Base-by-base conservation (phyloP, 208 protist species). In the Wallacemonas sp. region DNA sequence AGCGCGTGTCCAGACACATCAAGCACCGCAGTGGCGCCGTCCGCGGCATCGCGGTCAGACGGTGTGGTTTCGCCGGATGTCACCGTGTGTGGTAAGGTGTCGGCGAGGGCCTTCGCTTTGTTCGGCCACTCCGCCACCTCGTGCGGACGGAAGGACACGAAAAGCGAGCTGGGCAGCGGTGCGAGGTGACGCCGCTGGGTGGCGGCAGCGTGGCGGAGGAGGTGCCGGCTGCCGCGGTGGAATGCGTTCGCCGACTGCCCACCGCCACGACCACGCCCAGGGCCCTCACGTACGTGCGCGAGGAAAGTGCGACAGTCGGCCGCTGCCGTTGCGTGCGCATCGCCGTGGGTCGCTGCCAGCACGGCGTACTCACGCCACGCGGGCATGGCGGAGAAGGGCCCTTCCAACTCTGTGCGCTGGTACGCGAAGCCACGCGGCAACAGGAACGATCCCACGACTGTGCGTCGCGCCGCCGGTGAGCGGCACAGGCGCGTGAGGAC, bases 1-100 rank as follows among this genome's bases (percentile, higher is more conserved):
- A 88, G 42, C 34, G 58, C 68, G 17, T 34, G 54, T 5, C 69
- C 61, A 9, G 82, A 87, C 46, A 81, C 81, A 68, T 92, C 86
- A 10, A 89, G 63, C 22, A 92, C 42, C 19, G 83, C 68, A 0
- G 80, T 82, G 1, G 70, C 74, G 13, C 73, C n/a, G n/a, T n/a
- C n/a, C n/a, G n/a, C n/a, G n/a, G n/a, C 72, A 24, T 29, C 37
- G 21, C 45, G 45, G 30, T 63, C 58, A 2, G 32, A 42, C 1
- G 61, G 54, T 21, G 69, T 3, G 45, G 6, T 15, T 78, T 50
- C 21, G 70, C 41, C 53, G n/a, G n/a, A n/a, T n/a, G 62, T 59
- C 42, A 76, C 24, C 44, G 73, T 79, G 8, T 76, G 54, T 15
- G 53, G 58, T 71, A 76, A 78, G 48, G 62, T 68, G 9, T 38